Percentiles rank a stretch among this genome's conserved stretches.
Conservation (phyloP, 331 rosid species). For the Spiraea crenata region DNA sequence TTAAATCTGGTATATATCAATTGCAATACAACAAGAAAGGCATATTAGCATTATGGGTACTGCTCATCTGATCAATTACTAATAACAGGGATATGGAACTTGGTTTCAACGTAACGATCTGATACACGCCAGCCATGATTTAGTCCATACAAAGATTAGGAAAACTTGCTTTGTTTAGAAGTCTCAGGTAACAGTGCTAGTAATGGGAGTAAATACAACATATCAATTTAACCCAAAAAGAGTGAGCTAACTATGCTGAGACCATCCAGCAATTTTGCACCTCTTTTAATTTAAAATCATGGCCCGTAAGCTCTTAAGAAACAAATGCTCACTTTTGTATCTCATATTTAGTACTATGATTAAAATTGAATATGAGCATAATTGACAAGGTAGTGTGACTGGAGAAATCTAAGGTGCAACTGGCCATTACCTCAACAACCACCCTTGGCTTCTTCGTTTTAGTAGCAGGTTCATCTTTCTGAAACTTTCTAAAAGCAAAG, state of each 20-base stretch:
- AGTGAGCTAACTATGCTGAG: neutral
- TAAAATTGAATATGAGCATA: neutral
- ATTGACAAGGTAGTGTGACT: neutral
- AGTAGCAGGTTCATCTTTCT: conserved; percentile 44
- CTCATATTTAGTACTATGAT: neutral
- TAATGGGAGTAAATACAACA: neutral
- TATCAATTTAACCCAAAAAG: neutral
- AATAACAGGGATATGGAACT: neutral
- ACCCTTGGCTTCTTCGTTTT: conserved; percentile 62
- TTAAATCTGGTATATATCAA: neutral
- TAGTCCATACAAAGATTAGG: neutral
- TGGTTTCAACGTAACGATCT: neutral
- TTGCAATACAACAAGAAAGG: neutral
- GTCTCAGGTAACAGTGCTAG: neutral
- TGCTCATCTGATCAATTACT: neutral
- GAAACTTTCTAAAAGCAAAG: conserved; percentile 42
- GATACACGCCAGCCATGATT: neutral
- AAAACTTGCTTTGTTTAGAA: neutral
- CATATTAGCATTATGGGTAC: neutral
- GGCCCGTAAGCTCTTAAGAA: too few species aligned
- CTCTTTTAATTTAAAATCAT: too few species aligned
- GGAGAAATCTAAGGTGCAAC: conserved; percentile 13
- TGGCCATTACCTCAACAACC: conserved; percentile 73
- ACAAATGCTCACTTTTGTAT: neutral
- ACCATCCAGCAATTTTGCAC: too few species aligned